These are phyloP conservation scores for Corymbia calophylla DNA, from an alignment of 441 rosid genomes.

Conservation along the genomic window DNA sequence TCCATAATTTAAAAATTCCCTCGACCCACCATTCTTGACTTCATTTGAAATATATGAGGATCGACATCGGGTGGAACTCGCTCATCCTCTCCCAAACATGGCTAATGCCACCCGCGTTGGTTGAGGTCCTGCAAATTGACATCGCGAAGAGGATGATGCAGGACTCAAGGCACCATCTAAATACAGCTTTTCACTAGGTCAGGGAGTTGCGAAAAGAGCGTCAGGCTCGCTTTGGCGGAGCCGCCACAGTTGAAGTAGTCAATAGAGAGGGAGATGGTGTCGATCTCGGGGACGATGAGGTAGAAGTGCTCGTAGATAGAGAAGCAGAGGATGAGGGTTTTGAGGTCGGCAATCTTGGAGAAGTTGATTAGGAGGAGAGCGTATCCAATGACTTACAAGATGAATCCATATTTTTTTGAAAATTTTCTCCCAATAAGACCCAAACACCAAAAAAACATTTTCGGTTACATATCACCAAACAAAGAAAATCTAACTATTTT, in stretches of 20 bases:
- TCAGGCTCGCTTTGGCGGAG: background rate
- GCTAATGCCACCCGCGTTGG: background rate
- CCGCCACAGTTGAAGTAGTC: background rate
- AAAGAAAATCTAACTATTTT: no score
- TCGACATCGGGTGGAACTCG: background rate
- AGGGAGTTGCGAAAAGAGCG: background rate
- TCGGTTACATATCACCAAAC: no score
- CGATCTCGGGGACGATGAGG: background rate
- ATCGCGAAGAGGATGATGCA: background rate
- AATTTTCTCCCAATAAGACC: background rate
- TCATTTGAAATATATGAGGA: background rate
- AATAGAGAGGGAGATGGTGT: background rate
- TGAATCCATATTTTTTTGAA: background rate
- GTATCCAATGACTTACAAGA: background rate
- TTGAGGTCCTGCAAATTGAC: background rate
- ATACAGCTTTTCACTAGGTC: background rate
- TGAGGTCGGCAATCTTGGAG: no score
- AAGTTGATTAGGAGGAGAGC: background rate
- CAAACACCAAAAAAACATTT: no score
- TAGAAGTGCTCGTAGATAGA: background rate
- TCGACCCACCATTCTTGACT: no score
- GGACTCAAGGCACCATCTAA: background rate
- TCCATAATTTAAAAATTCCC: background rate
- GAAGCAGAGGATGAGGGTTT: background rate
- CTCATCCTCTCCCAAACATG: background rate